Evolutionary conservation across 1,139 yeast species (phyloP), one percentile per base, ranked within the genome.

Genomic region (Zygoascus sp.): DNA sequence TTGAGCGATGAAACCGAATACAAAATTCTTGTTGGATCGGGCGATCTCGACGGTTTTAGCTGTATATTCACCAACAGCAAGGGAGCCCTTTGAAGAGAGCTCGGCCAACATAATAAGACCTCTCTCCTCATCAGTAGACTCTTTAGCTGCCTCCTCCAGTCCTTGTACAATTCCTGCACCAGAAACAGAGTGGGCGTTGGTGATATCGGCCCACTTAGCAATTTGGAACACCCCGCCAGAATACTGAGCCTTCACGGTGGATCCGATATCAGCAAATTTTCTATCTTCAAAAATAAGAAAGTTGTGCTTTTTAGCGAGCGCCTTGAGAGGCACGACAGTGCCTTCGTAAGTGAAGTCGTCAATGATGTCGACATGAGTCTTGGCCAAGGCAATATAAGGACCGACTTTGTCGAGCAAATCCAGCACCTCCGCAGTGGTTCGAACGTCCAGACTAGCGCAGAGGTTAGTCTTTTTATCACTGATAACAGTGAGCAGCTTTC

Each of bases 211-310:
- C 98, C 98, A 94, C 59, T 80, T 71, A 9, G 95, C 94, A 53
- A 92, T 92, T 62, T 79, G 80, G 71, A 80, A 89, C 3, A 88
- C 83, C 41, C 99, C 99, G 38, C 95, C 87, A 36, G 83, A 72
- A 67, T 92, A 94, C 68, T 94, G 99, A 37, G 87, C 77, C 68
- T 90, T 90, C 45, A 92, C 98, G 1, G 98, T 94, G 61, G 89
- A 88, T n/a, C 99, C 99, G 59, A 94, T 94, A 66, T 94, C 99
- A 23, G 98, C 98, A 68, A 94, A 94, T 70, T 94, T 94, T 56
- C 99, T 79, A 68, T 90, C 98, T 68, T 90, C 98, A 62, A 90
- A 90, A 54, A 90, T 83, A 74, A 92, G 69, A 58, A 90, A 90
- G 53, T 83, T 77, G 68, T 89, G 92, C 62, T 86, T 85, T 56